Percentiles rank a stretch among this genome's conserved stretches.
Evolutionary conservation across 495 filamentous ascomycete species (phyloP).

Genomic region (Tetracladium setigerum): DNA sequence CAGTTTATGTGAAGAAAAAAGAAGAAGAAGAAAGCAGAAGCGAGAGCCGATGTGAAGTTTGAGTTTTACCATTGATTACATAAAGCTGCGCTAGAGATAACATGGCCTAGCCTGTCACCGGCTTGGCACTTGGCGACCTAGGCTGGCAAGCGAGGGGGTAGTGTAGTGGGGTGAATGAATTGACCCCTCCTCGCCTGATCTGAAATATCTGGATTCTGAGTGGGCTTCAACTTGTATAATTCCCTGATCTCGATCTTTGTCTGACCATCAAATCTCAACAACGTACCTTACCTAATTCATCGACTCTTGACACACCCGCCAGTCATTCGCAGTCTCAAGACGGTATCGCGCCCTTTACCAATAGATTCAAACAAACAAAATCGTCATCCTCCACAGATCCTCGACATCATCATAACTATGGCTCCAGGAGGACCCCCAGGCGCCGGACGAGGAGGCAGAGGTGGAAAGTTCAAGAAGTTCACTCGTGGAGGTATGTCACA

Average conservation of each 20-base stretch:
- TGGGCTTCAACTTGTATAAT: no score
- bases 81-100: background rate
- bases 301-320: no score
- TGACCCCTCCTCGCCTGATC: slow-evolving; percentile 11
- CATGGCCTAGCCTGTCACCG: background rate
- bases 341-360: no score
- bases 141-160: slow-evolving; percentile 10
- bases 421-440: slow-evolving; percentile 48
- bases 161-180: slow-evolving; percentile 12
- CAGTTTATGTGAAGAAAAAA: slow-evolving; percentile 50
- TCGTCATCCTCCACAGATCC: background rate
- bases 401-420: slow-evolving; percentile 35
- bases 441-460: slow-evolving; percentile 57
- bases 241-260: no score
- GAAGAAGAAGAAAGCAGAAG: slow-evolving; percentile 29
- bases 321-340: no score
- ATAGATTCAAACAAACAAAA: no score
- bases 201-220: background rate
- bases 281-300: no score
- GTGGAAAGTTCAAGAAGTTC: slow-evolving; percentile 90
- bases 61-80: slow-evolving; percentile 1
- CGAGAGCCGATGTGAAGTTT: background rate
- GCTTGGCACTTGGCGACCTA: background rate
- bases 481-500: slow-evolving; percentile 70
- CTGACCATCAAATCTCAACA: no score